phyloP scores from a whole-genome alignment of 176 grass and related monocot species.

The Ensete ventricosum region DNA sequence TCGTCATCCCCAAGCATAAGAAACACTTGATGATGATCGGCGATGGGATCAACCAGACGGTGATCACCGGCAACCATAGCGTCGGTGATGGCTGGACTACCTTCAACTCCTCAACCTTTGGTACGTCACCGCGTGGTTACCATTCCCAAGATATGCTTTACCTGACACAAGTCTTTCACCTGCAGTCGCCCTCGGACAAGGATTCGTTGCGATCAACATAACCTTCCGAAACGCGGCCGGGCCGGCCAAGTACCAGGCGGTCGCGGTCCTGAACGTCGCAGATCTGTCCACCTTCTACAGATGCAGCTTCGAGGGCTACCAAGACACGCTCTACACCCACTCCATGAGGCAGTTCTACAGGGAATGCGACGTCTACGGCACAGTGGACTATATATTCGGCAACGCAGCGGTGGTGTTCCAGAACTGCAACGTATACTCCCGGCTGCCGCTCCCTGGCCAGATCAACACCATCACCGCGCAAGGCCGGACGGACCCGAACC shows the following conservation, averaged over 20 bases:
- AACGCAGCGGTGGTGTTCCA: conserved; percentile 88
- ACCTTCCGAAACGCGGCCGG: conserved; percentile 83
- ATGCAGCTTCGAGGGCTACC: conserved; percentile 96
- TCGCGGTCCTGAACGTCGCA: conserved; percentile 55
- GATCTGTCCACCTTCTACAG: conserved; percentile 80
- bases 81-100: conserved; percentile 61
- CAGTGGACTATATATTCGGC: conserved; percentile 92
- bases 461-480: conserved; percentile 89
- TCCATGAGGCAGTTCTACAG: conserved; percentile 92
- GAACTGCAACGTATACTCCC: conserved; percentile 51
- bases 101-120: conserved; percentile 76
- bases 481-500: conserved; percentile 82
- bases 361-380: conserved; percentile 85
- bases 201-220: conserved; percentile 86
- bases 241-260: conserved; percentile 67
- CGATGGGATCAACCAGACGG: conserved; percentile 58
- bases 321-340: conserved; percentile 94
- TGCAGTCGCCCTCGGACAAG: conserved; percentile 75
- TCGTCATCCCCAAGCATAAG: conserved; percentile 47
- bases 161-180: not conserved
- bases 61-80: conserved; percentile 72
- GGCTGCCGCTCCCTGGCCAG: conserved; percentile 59
- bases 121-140: conserved; percentile 20
- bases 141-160: not conserved
- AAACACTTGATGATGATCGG: conserved; percentile 90